These are phyloP conservation scores for Ramularia collo-cygni DNA, from an alignment of 2,329 filamentous ascomycete species.

Conservation along the genomic window DNA sequence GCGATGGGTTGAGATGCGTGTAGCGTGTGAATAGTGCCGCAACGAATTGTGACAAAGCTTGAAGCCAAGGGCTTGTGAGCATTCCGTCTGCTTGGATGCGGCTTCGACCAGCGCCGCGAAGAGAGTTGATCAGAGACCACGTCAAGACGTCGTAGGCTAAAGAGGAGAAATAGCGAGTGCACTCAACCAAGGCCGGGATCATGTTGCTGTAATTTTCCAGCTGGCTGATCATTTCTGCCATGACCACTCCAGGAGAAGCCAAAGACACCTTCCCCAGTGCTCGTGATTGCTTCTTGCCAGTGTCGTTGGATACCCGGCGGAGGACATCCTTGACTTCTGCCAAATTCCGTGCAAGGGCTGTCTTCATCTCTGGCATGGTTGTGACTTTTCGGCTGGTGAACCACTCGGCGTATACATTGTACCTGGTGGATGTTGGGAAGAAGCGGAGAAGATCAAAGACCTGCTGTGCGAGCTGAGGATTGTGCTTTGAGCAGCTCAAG, in stretches of 20 bases:
- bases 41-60: conserved; percentile 82
- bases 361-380: conserved; percentile 69
- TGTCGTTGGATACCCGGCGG: conserved; percentile 83
- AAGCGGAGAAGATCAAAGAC: conserved; percentile 76
- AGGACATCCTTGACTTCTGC: conserved; percentile 78
- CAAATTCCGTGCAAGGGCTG: conserved; percentile 68
- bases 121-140: conserved; percentile 77
- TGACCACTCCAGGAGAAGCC: conserved; percentile 84
- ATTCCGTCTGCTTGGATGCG: conserved; percentile 59
- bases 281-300: conserved; percentile 77
- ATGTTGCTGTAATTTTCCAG: conserved; percentile 93
- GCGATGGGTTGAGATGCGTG: conserved; percentile 71
- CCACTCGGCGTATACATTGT: conserved; percentile 91
- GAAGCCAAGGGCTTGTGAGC: conserved; percentile 85
- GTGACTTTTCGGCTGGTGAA: conserved; percentile 61
- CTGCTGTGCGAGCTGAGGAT: conserved; percentile 76
- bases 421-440: conserved; percentile 70
- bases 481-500: conserved; percentile 76
- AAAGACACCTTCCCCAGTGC: conserved; percentile 87
- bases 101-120: conserved; percentile 52
- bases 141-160: conserved; percentile 88
- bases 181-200: conserved; percentile 90
- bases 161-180: conserved; percentile 86
- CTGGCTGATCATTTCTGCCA: conserved; percentile 79
- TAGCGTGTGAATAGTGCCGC: conserved; percentile 87